These are phyloP conservation scores for Botrytis cinerea DNA, from an alignment of 2,329 filamentous ascomycete species.

Conservation along the genomic window DNA sequence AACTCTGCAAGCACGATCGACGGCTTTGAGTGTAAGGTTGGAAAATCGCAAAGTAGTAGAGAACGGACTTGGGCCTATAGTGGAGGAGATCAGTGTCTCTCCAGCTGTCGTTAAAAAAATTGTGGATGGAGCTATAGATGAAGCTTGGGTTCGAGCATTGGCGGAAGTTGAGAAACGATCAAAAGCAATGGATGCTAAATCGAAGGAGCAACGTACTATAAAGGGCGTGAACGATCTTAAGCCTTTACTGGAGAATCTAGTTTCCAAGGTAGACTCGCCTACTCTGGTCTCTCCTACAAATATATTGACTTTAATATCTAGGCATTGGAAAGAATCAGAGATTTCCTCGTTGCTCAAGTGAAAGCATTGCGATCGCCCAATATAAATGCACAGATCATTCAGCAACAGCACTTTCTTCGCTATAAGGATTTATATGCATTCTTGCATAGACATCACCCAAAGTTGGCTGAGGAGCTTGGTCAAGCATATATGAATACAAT, in stretches of 20 bases:
- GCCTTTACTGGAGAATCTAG: slow-evolving; percentile 81
- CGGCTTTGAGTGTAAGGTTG: slow-evolving; percentile 77
- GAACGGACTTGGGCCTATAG: slow-evolving; percentile 79
- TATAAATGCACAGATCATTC: slow-evolving; percentile 95
- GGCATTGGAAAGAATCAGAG: slow-evolving; percentile 91
- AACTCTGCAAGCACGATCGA: slow-evolving; percentile 82
- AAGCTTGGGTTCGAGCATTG: slow-evolving; percentile 80
- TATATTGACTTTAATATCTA: slow-evolving; percentile 39
- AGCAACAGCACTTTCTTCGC: slow-evolving; percentile 85
- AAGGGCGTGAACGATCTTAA: slow-evolving; percentile 83
- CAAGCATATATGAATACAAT: slow-evolving; percentile 98
- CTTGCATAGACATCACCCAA: slow-evolving; percentile 75
- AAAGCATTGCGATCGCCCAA: slow-evolving; percentile 91
- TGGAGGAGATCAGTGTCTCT: slow-evolving; percentile 89
- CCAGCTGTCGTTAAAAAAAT: slow-evolving; percentile 83
- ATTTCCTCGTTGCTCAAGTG: slow-evolving; percentile 92
- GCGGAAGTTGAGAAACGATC: slow-evolving; percentile 81
- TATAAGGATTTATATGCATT: slow-evolving; percentile 90
- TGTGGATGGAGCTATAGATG: slow-evolving; percentile 84
- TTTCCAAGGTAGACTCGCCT: slow-evolving; percentile 63
- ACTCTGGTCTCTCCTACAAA: neutral
- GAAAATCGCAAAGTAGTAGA: slow-evolving; percentile 90
- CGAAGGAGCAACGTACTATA: slow-evolving; percentile 60
- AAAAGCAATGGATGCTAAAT: slow-evolving; percentile 67
- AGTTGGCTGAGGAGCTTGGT: slow-evolving; percentile 85